Conservation (phyloP, 148 eudicot genomes). For the Silene conica region DNA sequence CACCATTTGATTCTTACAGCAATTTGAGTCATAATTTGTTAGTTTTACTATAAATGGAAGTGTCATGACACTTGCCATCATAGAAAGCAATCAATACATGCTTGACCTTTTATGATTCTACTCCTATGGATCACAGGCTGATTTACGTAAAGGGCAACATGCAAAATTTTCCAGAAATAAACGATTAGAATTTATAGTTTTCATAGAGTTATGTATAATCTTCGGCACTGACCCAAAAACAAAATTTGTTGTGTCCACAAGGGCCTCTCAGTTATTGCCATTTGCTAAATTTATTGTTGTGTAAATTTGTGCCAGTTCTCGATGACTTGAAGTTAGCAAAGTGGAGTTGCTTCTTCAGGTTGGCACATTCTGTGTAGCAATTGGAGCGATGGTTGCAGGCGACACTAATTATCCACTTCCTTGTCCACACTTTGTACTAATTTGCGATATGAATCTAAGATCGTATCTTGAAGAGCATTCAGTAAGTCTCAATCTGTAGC, state of each 20-base stretch:
- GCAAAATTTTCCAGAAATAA: no score
- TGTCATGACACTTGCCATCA: not conserved
- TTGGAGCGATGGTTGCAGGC: constrained; percentile 97
- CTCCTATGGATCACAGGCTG: no score
- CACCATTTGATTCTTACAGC: not conserved
- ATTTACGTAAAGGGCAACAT: no score
- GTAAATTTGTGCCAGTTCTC: constrained; percentile 50
- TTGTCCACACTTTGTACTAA: constrained; percentile 8
- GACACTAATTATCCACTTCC: not conserved
- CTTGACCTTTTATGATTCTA: no score
- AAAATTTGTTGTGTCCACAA: no score
- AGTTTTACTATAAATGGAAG: not conserved
- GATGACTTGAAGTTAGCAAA: constrained; percentile 96
- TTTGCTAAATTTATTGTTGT: constrained; percentile 7
- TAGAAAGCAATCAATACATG: not conserved
- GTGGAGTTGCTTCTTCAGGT: constrained; percentile 98
- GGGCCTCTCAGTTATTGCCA: not conserved
- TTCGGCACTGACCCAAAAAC: no score
- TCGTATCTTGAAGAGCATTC: constrained; percentile 91
- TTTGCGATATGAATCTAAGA: constrained; percentile 96
- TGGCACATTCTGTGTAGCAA: constrained; percentile 81
- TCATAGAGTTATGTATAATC: no score
- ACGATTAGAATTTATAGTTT: no score
- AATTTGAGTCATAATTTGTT: not conserved
- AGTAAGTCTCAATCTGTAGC: constrained; percentile 35